Evolutionary conservation across 2,329 filamentous ascomycete genomes (phyloP).

Genomic region (Aspergillus calidoustus): DNA sequence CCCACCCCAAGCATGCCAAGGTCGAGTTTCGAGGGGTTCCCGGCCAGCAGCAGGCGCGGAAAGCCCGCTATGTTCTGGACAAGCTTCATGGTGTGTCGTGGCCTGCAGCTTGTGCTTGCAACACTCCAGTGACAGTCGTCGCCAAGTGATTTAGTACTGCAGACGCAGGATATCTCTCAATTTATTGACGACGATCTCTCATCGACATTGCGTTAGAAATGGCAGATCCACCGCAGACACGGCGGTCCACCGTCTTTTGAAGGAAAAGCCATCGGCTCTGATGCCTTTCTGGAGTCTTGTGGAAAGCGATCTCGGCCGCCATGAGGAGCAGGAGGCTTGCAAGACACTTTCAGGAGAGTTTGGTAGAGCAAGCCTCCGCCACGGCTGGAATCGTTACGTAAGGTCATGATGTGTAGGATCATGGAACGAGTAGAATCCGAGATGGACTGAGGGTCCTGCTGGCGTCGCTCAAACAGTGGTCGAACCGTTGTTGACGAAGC

Average conservation of each 20-base stretch:
- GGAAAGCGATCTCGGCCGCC: neutral
- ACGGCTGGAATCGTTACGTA: neutral
- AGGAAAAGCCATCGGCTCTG: neutral
- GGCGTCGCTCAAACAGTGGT: neutral
- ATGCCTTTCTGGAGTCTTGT: neutral
- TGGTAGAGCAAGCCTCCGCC: neutral
- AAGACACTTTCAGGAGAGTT: neutral
- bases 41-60: constrained; percentile 43
- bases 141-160: constrained; percentile 7
- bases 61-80: constrained; percentile 39
- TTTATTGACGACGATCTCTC: constrained; percentile 8
- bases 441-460: constrained; percentile 4
- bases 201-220: neutral
- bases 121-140: constrained; percentile 5
- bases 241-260: constrained; percentile 5
- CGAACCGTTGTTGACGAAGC: neutral
- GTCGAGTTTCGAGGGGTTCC: constrained; percentile 40
- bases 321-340: neutral
- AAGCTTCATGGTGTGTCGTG: constrained; percentile 31
- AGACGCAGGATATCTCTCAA: neutral
- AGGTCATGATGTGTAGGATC: neutral
- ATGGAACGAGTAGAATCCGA: neutral
- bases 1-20: constrained; percentile 33
- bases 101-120: constrained; percentile 8
- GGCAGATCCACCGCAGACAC: constrained; percentile 3